Evolutionary conservation across 805 yeast genomes (phyloP).

Genomic region (Candida verbasci): DNA sequence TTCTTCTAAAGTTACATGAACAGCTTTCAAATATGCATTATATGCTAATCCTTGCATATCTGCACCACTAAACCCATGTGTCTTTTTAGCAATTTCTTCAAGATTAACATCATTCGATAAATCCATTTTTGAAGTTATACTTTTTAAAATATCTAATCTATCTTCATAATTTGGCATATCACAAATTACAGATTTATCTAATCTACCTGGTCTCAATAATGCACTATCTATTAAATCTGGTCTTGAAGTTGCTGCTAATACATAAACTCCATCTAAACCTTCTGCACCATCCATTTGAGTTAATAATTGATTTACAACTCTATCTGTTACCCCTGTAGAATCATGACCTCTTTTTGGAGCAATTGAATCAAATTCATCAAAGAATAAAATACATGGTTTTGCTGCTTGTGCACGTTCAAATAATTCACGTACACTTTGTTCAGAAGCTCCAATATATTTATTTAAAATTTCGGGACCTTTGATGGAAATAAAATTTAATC

Average conservation of each 20-base stretch:
- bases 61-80: constrained; percentile 89
- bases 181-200: constrained; percentile 89
- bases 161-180: constrained; percentile 75
- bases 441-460: constrained; percentile 96
- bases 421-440: constrained; percentile 87
- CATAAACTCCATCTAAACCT: constrained; percentile 94
- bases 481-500: constrained; percentile 85
- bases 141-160: constrained; percentile 64
- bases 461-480: constrained; percentile 95
- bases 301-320: constrained; percentile 94
- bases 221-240: constrained; percentile 97
- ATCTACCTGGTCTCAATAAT: constrained; percentile 88
- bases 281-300: constrained; percentile 99
- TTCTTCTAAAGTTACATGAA: constrained; percentile 59
- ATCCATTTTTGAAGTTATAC: constrained; percentile 59
- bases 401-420: constrained; percentile 95
- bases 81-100: constrained; percentile 47
- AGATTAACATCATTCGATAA: constrained; percentile 49
- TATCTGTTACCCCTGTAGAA: constrained; percentile 94
- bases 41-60: constrained; percentile 90
- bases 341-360: constrained; percentile 98
- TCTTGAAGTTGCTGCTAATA: constrained; percentile 91
- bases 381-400: constrained; percentile 86
- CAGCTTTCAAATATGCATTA: constrained; percentile 86
- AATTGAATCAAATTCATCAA: constrained; percentile 94